Base-by-base conservation (phyloP, 805 yeast genomes). In the Ogataea polymorpha region DNA sequence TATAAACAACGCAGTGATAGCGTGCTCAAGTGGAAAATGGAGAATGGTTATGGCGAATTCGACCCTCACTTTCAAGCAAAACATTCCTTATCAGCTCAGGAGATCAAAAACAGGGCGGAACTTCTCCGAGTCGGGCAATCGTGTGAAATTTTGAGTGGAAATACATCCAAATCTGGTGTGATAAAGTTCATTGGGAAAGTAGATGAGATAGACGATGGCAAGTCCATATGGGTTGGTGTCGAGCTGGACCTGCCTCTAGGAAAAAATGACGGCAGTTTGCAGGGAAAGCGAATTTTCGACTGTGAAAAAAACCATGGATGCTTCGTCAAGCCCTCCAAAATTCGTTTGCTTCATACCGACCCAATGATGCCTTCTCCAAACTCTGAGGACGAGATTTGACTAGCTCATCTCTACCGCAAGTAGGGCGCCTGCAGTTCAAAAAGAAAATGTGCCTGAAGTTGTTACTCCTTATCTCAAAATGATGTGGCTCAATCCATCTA, bases 191-290 rank as follows among this genome's bases (percentile, higher is more conserved):
- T 89, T 11, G 98, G 98, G 2, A 63, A 62, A 28, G 77, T 91
- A 1, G 69, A 77, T 0, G 79, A 73, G 28, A 74, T 89, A 35
- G 80, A 78, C 35, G 48, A 50, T 18, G 72, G 69, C 2, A 74
- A 67, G 25, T 50, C 52, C 14, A 50, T 63, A 1, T 91, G 97
- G 96, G 74, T 86, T 23, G 98, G 97, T 0, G 75, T 91, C 3
- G 86, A 82, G 51, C 80, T 89, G 40, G 93, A 86, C 51, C 88
- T 85, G 50, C 91, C 97, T 0, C 74, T 75, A 6, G 98, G 98
- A 5, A 87, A 84, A 59, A 87, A 90, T 55, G 78, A 87, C 55
- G 98, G 98, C 0, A 63, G 77, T 15, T 66, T 88, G 28, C 76
- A 79, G 25, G 89, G 86, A 0, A 58, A 51, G 1, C 54, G 70